These are phyloP conservation scores for Talaromyces sp. DNA, from an alignment of 2,329 filamentous ascomycete species.

Conservation along the genomic window DNA sequence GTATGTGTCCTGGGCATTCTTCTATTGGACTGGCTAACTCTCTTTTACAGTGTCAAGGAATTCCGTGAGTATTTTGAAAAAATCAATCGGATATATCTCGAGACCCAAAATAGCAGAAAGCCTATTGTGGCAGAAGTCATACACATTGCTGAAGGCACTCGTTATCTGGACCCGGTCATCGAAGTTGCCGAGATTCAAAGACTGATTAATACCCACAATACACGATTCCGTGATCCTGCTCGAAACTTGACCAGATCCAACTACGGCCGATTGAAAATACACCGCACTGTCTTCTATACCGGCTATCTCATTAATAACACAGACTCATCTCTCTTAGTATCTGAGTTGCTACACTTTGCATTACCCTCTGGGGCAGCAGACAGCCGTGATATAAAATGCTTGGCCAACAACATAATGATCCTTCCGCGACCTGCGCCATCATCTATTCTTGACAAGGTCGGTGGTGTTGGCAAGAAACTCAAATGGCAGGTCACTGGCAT, in stretches of 20 bases:
- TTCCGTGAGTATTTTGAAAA: conserved; percentile 81
- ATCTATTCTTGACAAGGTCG: conserved; percentile 73
- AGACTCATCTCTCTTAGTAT: conserved; percentile 68
- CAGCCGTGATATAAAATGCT: conserved; percentile 66
- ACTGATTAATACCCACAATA: conserved; percentile 84
- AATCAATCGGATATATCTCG: conserved; percentile 63
- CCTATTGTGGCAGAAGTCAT: conserved; percentile 76
- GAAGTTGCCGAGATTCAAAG: conserved; percentile 83
- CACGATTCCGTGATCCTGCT: conserved; percentile 24
- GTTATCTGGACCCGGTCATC: conserved; percentile 67
- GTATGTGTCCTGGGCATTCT: conserved; percentile 22
- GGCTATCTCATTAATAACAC: conserved; percentile 75
- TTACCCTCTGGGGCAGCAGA: conserved; percentile 60
- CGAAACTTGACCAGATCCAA: conserved; percentile 38
- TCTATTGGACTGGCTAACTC: background rate
- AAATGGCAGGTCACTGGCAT: conserved; percentile 78
- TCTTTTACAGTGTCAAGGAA: conserved; percentile 56
- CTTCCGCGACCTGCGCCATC: conserved; percentile 69
- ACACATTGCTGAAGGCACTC: conserved; percentile 73
- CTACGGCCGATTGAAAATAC: conserved; percentile 61
- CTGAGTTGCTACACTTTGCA: conserved; percentile 54
- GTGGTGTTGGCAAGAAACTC: conserved; percentile 78
- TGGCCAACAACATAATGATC: conserved; percentile 90
- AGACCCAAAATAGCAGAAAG: conserved; percentile 48
- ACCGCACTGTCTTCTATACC: conserved; percentile 85